Percentiles rank a stretch among this genome's conserved stretches.
phyloP scores from a whole-genome alignment of 805 yeast genomes.

The Metschnikowia dekortorum region DNA sequence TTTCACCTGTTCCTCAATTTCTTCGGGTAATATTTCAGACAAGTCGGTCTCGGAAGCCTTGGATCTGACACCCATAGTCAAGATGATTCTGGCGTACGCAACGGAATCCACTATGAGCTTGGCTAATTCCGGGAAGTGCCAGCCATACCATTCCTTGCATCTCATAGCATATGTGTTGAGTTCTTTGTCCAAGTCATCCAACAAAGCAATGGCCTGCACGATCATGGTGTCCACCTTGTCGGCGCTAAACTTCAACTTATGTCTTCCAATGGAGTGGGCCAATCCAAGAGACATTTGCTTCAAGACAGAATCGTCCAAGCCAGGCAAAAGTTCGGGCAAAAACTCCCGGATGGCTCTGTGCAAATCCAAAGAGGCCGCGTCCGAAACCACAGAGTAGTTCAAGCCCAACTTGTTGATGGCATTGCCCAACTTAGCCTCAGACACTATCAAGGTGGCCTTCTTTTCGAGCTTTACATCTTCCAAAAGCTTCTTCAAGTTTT shows the following conservation, averaged over 20 bases:
- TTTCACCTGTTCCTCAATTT: constrained; percentile 60
- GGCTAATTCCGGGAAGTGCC: constrained; percentile 99
- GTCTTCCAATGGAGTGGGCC: constrained; percentile 98
- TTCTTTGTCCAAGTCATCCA: constrained; percentile 96
- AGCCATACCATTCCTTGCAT: constrained; percentile 99
- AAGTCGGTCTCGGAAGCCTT: constrained; percentile 86
- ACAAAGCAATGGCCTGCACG: constrained; percentile 95
- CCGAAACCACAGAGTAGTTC: constrained; percentile 84
- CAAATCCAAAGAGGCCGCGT: constrained; percentile 90
- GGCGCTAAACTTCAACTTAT: constrained; percentile 93
- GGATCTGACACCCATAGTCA: constrained; percentile 90
- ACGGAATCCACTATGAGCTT: constrained; percentile 94
- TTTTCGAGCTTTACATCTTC: constrained; percentile 75
- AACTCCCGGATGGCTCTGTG: constrained; percentile 94
- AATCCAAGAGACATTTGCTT: constrained; percentile 96
- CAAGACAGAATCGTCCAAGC: constrained; percentile 77
- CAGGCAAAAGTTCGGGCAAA: constrained; percentile 91
- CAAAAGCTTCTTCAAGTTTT: constrained; percentile 71
- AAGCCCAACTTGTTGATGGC: constrained; percentile 92
- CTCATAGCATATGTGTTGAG: constrained; percentile 98
- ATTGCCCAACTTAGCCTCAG: constrained; percentile 94
- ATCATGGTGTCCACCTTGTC: constrained; percentile 99
- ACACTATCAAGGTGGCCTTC: constrained; percentile 81
- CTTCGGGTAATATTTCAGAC: constrained; percentile 47
- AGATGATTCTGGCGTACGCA: constrained; percentile 91